Evolutionary conservation across 2,329 filamentous ascomycete species (phyloP).

Genomic region (Alternaria longipes): DNA sequence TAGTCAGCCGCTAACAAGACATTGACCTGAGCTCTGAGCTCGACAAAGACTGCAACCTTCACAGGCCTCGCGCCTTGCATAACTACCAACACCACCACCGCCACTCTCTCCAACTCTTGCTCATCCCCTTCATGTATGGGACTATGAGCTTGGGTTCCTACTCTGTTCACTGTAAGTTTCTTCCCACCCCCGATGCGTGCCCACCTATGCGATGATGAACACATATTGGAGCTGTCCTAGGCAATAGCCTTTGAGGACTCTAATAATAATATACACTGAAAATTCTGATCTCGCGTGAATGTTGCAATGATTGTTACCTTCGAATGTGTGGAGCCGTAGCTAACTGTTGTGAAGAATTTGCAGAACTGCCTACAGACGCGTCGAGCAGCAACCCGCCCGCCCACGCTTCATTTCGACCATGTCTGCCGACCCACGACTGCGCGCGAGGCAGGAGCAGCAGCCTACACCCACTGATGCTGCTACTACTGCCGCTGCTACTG

Average conservation of each 20-base stretch:
- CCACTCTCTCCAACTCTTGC: not conserved
- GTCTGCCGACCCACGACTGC: slow-evolving; percentile 60
- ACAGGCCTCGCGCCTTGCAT: slow-evolving; percentile 25
- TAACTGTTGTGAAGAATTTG: slow-evolving; percentile 41
- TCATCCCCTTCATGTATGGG: slow-evolving; percentile 10
- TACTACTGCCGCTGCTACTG: slow-evolving; percentile 27
- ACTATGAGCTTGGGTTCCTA: slow-evolving; percentile 6
- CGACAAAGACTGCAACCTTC: slow-evolving; percentile 19
- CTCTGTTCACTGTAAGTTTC: slow-evolving; percentile 24
- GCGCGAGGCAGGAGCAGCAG: slow-evolving; percentile 54
- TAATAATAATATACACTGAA: slow-evolving; percentile 56
- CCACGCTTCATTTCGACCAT: slow-evolving; percentile 32
- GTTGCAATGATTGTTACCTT: slow-evolving; percentile 5
- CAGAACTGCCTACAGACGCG: slow-evolving; percentile 20
- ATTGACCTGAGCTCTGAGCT: slow-evolving; percentile 16
- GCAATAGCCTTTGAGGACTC: slow-evolving; percentile 60
- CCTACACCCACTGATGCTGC: slow-evolving; percentile 45
- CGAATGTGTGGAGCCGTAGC: slow-evolving; percentile 17
- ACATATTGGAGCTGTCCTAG: slow-evolving; percentile 82
- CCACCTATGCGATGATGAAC: slow-evolving; percentile 62
- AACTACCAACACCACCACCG: not conserved
- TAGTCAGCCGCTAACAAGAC: slow-evolving; percentile 20
- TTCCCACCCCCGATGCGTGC: slow-evolving; percentile 10
- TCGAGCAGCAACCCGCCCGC: not conserved
- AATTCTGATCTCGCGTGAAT: slow-evolving; percentile 48